A percentile compares a stretch with the other conserved stretches of the same genome.
Conservation (phyloP, 1,139 yeast species). For the Kurtzmaniella natalensis region DNA sequence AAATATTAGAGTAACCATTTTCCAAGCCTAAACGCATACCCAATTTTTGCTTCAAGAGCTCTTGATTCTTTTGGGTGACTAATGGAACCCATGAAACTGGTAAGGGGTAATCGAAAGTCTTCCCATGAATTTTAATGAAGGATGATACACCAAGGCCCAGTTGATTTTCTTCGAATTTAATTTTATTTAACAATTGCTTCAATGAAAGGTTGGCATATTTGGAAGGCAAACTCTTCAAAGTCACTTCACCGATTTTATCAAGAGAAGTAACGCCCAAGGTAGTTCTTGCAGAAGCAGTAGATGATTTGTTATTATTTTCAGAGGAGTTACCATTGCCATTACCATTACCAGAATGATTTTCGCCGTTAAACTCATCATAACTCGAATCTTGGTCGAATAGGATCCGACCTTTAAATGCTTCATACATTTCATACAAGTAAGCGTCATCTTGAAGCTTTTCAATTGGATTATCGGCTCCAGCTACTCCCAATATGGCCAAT, state of each 20-base stretch:
- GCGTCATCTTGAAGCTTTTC: constrained; percentile 21
- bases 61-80: constrained; percentile 21
- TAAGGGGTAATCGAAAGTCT: constrained; percentile 27
- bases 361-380: background rate
- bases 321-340: background rate
- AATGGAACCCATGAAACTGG: constrained; percentile 42
- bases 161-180: constrained; percentile 19
- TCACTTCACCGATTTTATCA: constrained; percentile 22
- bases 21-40: constrained; percentile 22
- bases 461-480: constrained; percentile 32
- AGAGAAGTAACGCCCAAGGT: background rate
- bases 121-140: constrained; percentile 21
- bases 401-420: constrained; percentile 29
- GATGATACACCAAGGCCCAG: constrained; percentile 23
- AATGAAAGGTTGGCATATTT: constrained; percentile 22
- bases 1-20: constrained; percentile 28
- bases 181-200: constrained; percentile 22
- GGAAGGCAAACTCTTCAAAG: constrained; percentile 11
- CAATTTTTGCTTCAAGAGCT: constrained; percentile 18
- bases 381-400: constrained; percentile 4
- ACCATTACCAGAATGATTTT: background rate
- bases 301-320: background rate
- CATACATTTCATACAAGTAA: constrained; percentile 30
- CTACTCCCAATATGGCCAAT: constrained; percentile 32
- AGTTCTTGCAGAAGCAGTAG: background rate